A percentile compares a stretch with the other conserved stretches of the same genome.
phyloP scores from a whole-genome alignment of 441 rosid genomes.

The Bocquillonia castaneifolia region DNA sequence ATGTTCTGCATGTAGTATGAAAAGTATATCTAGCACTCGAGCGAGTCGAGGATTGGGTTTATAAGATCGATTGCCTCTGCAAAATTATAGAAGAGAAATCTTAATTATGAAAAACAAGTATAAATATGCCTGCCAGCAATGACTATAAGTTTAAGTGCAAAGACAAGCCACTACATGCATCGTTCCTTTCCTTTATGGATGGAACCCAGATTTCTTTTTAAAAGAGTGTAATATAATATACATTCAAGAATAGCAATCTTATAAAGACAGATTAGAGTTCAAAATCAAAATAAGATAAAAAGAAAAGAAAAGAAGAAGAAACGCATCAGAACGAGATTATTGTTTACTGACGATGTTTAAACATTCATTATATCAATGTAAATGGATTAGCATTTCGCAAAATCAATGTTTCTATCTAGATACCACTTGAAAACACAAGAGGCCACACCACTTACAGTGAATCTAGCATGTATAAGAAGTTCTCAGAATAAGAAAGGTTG shows the following conservation, averaged over 20 bases:
- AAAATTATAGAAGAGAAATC: slow-evolving; percentile 21
- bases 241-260: not conserved
- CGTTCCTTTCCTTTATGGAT: slow-evolving; percentile 1
- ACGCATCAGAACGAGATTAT: not conserved
- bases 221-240: too few relatives aligned
- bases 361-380: not conserved
- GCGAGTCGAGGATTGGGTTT: slow-evolving; percentile 92
- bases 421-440: slow-evolving; percentile 2
- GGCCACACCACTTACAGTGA: slow-evolving; percentile 51
- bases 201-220: not conserved
- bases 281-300: not conserved
- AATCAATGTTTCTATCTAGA: not conserved
- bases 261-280: too few relatives aligned
- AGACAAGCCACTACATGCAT: not conserved
- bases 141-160: not conserved
- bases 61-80: slow-evolving; percentile 86
- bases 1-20: slow-evolving; percentile 94
- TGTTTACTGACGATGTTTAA: not conserved
- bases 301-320: not conserved
- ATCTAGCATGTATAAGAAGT: slow-evolving; percentile 92
- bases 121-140: not conserved
- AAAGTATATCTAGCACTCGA: slow-evolving; percentile 79
- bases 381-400: slow-evolving; percentile 6
- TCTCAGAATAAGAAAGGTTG: slow-evolving; percentile 84
- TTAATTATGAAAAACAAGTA: slow-evolving; percentile 8